Evolutionary conservation across 768 basidiomycete genomes (phyloP).

Genomic region (Mycena latifolia): DNA sequence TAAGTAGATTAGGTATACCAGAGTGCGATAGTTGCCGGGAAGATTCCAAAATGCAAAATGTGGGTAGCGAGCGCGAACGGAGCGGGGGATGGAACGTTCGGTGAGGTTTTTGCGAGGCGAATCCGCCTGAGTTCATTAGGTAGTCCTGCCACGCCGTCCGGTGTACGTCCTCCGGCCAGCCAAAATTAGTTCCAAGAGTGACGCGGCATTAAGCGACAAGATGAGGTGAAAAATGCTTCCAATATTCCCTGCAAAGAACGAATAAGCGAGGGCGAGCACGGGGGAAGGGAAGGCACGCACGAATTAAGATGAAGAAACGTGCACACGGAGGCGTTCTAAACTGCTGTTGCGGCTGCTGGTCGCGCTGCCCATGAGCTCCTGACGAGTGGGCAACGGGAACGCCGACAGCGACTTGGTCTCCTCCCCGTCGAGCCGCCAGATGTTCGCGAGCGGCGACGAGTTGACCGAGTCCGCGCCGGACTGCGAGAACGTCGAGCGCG

Average conservation of each 20-base stretch:
- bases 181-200: slow-evolving; percentile 25
- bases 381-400: slow-evolving; percentile 60
- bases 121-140: too few relatives aligned
- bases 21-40: slow-evolving; percentile 1
- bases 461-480: slow-evolving; percentile 42
- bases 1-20: slow-evolving; percentile 28
- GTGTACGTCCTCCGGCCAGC: slow-evolving; percentile 31
- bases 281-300: slow-evolving; percentile 8
- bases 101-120: neutral
- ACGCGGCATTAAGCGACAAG: slow-evolving; percentile 18
- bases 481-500: slow-evolving; percentile 43
- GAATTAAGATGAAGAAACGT: slow-evolving; percentile 28
- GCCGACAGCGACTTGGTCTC: slow-evolving; percentile 67
- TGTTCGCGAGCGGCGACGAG: slow-evolving; percentile 60
- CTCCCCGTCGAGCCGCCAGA: slow-evolving; percentile 81
- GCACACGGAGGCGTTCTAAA: slow-evolving; percentile 30
- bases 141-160: slow-evolving; percentile 27
- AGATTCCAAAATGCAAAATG: slow-evolving; percentile 21
- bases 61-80: slow-evolving; percentile 2
- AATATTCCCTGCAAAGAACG: slow-evolving; percentile 2
- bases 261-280: neutral
- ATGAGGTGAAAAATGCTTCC: slow-evolving; percentile 27
- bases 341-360: slow-evolving; percentile 53
- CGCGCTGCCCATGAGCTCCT: slow-evolving; percentile 53
- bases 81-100: neutral